Evolutionary conservation across 306 rosid species (phyloP), one percentile per base, ranked within the genome.

Genomic region (Glycyrrhiza uralensis): DNA sequence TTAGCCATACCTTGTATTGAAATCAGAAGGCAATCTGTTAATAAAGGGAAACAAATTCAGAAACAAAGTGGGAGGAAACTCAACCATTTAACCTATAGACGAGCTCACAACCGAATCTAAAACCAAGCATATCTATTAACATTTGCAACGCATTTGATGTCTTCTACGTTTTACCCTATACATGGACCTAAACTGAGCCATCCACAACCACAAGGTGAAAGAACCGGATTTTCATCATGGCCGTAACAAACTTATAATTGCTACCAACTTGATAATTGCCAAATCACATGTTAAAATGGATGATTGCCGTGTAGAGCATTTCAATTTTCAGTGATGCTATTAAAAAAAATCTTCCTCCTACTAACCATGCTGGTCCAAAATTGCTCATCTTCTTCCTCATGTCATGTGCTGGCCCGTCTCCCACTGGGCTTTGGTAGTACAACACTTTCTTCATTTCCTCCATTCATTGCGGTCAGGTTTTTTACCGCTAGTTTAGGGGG

Each of bases 61-160:
- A 19, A 30, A 47, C 36, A 59, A 59, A 13, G 17, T 5, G 74
- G 46, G 19, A 42, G 47, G 32, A 30, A 17, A 52, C 32, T 47
- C 58, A 72, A 75, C 76, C 42, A 51, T 38, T 13, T 20, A 22
- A 36, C 14, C 56, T 47, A 74, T 42, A 59, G 62, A 14, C 9
- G 57, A 59, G 41, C 1, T 15, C 39, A 75, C 71, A 38, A 66
- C 41, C 33, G n/a, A 70, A 84, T 36, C 79, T 69, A 76, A n/a
- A 30, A 26, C 23, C 24, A 71, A 65, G 63, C 81, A 64, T 71
- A 77, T 54, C 79, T 89, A 87, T 87, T 39, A 75, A 87, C 92
- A 87, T 54, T 92, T 92, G 87, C 82, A 65, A 66, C 71, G 46
- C 77, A 51, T 66, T n/a, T 76, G 68, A 65, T 62, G 70, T 66